These are phyloP conservation scores for Rhizoctonia solani DNA, from an alignment of 1,284 basidiomycete genomes.

Conservation along the genomic window DNA sequence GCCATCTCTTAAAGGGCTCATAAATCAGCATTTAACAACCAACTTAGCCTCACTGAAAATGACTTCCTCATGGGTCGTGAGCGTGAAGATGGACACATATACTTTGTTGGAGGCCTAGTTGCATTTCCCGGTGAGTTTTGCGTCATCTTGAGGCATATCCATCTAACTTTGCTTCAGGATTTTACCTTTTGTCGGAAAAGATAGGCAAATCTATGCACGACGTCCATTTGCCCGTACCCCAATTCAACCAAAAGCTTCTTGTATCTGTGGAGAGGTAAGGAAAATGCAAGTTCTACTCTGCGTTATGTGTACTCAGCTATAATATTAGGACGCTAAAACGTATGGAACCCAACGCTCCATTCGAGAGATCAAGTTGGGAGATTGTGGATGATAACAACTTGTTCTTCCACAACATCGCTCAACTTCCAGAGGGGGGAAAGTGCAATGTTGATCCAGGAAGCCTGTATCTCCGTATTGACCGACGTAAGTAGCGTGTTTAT, in stretches of 20 bases:
- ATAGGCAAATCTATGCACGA: conserved; percentile 47
- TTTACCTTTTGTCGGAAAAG: conserved; percentile 49
- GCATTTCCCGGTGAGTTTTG: conserved; percentile 46
- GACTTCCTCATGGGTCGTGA: conserved; percentile 51
- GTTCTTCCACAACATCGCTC: conserved; percentile 47
- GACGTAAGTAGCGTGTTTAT: conserved; percentile 37
- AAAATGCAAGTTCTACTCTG: neutral
- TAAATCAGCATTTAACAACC: neutral
- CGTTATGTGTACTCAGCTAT: neutral
- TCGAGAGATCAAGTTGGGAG: conserved; percentile 52
- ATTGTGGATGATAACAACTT: conserved; percentile 50
- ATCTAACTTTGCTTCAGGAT: conserved; percentile 41
- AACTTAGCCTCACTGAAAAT: conserved; percentile 48
- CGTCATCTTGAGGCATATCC: neutral
- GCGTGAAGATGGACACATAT: conserved; percentile 48
- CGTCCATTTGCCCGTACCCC: conserved; percentile 48
- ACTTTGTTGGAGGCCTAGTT: conserved; percentile 50
- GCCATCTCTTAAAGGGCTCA: conserved; percentile 8
- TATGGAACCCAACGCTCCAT: conserved; percentile 48
- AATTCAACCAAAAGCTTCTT: conserved; percentile 52
- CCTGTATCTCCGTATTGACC: conserved; percentile 47
- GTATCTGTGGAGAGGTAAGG: conserved; percentile 47
- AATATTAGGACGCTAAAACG: conserved; percentile 46
- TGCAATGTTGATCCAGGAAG: conserved; percentile 43
- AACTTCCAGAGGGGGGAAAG: conserved; percentile 41